Conservation (phyloP, 768 basidiomycete genomes). For the Suillus occidentalis region DNA sequence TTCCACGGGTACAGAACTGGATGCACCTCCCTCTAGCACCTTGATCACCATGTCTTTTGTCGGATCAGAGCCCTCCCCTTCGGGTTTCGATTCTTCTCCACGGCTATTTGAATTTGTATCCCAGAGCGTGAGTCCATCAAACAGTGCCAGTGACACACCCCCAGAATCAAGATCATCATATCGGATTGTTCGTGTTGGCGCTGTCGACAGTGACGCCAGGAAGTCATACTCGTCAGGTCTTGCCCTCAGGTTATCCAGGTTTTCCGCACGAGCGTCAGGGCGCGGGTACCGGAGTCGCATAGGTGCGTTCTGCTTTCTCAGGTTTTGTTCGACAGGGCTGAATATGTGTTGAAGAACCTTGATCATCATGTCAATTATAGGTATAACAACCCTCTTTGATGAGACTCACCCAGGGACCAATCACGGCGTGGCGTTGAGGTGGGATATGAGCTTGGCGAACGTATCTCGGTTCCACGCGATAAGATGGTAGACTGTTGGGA, state of each 20-base stretch:
- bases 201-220: conserved; percentile 40
- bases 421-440: conserved; percentile 46
- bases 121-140: conserved; percentile 54
- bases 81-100: conserved; percentile 3
- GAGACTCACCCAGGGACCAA: conserved; percentile 55
- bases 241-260: conserved; percentile 16
- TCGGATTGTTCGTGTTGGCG: conserved; percentile 40
- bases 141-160: conserved; percentile 46
- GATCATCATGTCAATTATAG: conserved; percentile 4
- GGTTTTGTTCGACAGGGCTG: conserved; percentile 35
- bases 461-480: conserved; percentile 45
- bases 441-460: conserved; percentile 49
- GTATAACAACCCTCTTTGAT: not conserved
- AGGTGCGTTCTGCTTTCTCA: conserved; percentile 45
- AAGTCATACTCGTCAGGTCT: conserved; percentile 53
- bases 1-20: not conserved
- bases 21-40: not conserved
- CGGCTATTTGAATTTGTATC: conserved; percentile 14
- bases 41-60: not conserved
- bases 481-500: conserved; percentile 49
- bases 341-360: conserved; percentile 50
- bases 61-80: not conserved
- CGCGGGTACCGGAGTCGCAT: conserved; percentile 33
- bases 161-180: conserved; percentile 50
- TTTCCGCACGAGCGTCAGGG: conserved; percentile 8